Evolutionary conservation across 495 filamentous ascomycete species (phyloP), one percentile per base, ranked within the genome.

Genomic region (Aspergillus mulundensis): DNA sequence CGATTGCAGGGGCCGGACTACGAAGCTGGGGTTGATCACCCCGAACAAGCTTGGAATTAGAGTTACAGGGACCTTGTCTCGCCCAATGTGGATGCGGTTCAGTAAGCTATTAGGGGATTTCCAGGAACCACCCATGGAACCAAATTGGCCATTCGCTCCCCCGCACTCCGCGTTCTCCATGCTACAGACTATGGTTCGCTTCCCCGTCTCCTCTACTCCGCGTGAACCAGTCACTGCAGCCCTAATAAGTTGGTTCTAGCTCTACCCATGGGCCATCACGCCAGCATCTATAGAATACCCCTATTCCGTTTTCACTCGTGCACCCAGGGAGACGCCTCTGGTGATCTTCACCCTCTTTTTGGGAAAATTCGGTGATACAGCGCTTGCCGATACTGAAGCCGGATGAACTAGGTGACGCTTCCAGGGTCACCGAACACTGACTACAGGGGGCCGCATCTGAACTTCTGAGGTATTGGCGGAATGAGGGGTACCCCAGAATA

Each of bases 141-240:
- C 1, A 19, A 20, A 19, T 46, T 16, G 21, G 15, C 21, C 7
- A 36, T 32, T 8, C n/a, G 21, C 28, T 32, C 45, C 44, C 45
- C 45, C 45, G 45, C 45, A 28, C 24, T 48, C 45, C 45, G 25
- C 45, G 7, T 34, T 48, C 18, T n/a, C 39, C 39, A 42, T 42
- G 10, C 41, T 2, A 15, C 5, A 36, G 32, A 7, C 32, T 36
- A 36, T 36, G 32, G 12, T 15, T 14, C 32, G 32, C 41, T 41
- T 16, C 39, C 39, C 39, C 39, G n/a, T 41, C 6, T 41, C 39
- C 5, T 10, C 2, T 21, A 44, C 11, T 10, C 41, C 16, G 41
- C 19, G 19, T 23, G 41, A 42, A 21, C 41, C 41, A 21, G 41
- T 44, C 6, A 36, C 5, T 10, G 32, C 8, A 36, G 12, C 32